phyloP scores from a whole-genome alignment of 495 filamentous ascomycete species.

The Penicillium mononematosum region DNA sequence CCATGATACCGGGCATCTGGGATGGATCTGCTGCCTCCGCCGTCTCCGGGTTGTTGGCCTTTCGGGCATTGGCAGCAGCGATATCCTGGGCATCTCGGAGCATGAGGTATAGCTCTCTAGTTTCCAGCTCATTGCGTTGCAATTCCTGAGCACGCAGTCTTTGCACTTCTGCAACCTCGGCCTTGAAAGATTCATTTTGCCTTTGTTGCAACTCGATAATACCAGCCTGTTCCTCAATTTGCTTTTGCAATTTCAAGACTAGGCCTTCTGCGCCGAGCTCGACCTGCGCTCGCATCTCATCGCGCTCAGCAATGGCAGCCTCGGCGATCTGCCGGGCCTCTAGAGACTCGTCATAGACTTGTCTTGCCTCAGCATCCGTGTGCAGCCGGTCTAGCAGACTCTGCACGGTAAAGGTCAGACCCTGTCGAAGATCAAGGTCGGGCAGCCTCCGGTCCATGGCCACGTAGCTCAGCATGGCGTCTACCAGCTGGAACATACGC shows the following conservation, averaged over 20 bases:
- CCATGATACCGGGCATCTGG: constrained; percentile 88
- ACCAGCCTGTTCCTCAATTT: constrained; percentile 85
- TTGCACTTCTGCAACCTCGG: constrained; percentile 84
- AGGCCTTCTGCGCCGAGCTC: constrained; percentile 92
- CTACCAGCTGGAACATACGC: constrained; percentile 96
- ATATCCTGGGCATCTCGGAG: constrained; percentile 96
- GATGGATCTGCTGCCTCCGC: constrained; percentile 62
- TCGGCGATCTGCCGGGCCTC: constrained; percentile 91
- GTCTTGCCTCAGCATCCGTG: constrained; percentile 91
- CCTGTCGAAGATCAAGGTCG: constrained; percentile 96
- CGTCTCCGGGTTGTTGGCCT: constrained; percentile 44
- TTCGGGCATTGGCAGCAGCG: constrained; percentile 80
- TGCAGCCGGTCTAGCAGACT: constrained; percentile 91
- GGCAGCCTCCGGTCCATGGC: constrained; percentile 96
- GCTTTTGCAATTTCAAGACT: constrained; percentile 88
- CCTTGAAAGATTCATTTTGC: constrained; percentile 82
- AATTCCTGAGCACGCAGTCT: constrained; percentile 85
- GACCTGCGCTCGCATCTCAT: constrained; percentile 92
- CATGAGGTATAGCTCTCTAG: constrained; percentile 96
- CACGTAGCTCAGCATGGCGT: constrained; percentile 97
- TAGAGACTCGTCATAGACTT: constrained; percentile 83
- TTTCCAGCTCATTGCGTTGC: constrained; percentile 93
- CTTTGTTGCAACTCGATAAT: constrained; percentile 87
- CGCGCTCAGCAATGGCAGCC: constrained; percentile 89
- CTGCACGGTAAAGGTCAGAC: constrained; percentile 95